Evolutionary conservation across 1,284 basidiomycete genomes (phyloP).

Genomic region (Cystobasidium slooffiae): DNA sequence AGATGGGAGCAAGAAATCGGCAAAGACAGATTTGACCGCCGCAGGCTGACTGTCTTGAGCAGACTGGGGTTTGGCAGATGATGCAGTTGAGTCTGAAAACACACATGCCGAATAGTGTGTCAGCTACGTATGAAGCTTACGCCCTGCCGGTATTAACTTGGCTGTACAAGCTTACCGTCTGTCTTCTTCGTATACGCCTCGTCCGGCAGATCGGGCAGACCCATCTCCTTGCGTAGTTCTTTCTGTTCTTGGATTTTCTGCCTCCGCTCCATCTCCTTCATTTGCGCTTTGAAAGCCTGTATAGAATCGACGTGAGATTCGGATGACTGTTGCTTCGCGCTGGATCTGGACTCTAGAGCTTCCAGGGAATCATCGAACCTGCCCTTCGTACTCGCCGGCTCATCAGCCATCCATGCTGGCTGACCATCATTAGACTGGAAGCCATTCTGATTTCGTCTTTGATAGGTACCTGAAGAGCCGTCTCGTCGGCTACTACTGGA

Average conservation of each 20-base stretch:
- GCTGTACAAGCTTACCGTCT: not conserved
- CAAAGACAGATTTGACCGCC: conserved; percentile 37
- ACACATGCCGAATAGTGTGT: too few species aligned
- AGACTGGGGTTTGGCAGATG: not conserved
- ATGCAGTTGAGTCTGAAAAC: too few species aligned
- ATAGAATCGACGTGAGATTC: conserved; percentile 43
- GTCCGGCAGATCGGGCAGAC: conserved; percentile 35
- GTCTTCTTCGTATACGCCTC: not conserved
- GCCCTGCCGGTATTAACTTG: not conserved
- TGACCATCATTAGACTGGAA: not conserved
- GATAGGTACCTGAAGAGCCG: not conserved
- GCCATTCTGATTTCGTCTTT: conserved; percentile 6
- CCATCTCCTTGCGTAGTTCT: conserved; percentile 40
- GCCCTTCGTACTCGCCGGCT: not conserved
- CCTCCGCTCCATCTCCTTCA: conserved; percentile 43
- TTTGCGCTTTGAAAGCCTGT: conserved; percentile 45
- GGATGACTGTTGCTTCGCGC: not conserved
- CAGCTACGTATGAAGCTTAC: too few species aligned
- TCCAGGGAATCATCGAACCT: conserved; percentile 11
- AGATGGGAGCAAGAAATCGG: conserved; percentile 39
- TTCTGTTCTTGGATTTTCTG: conserved; percentile 25
- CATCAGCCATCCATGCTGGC: conserved; percentile 40
- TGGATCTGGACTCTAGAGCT: conserved; percentile 1
- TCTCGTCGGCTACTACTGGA: not conserved
- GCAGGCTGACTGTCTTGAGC: conserved; percentile 1